Conservation (phyloP, 345 rosid genomes). For the Eucalyptus sideroxylon region DNA sequence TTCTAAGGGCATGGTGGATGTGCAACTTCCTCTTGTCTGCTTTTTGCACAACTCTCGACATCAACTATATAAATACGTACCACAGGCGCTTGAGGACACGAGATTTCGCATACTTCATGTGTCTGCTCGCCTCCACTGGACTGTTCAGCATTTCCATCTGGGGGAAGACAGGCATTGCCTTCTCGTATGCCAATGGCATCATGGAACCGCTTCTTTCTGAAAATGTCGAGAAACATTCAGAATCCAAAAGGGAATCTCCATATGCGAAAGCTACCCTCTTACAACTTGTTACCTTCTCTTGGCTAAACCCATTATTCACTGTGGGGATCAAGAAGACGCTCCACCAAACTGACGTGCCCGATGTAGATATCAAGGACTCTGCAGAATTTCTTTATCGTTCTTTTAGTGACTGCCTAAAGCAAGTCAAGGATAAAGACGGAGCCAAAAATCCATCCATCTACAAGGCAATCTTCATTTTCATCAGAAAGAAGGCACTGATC, state of each 20-base stretch:
- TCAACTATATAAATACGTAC: conserved; percentile 6
- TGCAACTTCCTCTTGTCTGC: conserved; percentile 48
- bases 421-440: conserved; percentile 33
- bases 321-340: conserved; percentile 68
- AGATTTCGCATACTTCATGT: conserved; percentile 36
- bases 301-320: conserved; percentile 77
- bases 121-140: conserved; percentile 41
- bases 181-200: conserved; percentile 4
- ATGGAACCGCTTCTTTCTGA: conserved; percentile 43
- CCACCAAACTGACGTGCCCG: conserved; percentile 57
- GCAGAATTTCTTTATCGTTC: conserved; percentile 40
- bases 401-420: conserved; percentile 37
- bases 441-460: conserved; percentile 51
- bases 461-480: conserved; percentile 43
- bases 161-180: conserved; percentile 50
- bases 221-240: conserved; percentile 9
- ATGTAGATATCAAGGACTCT: conserved; percentile 52
- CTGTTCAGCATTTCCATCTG: conserved; percentile 41
- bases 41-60: conserved; percentile 12
- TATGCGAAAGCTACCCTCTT: conserved; percentile 64
- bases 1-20: conserved; percentile 76
- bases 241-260: conserved; percentile 20
- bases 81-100: conserved; percentile 8
- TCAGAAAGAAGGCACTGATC: conserved; percentile 57
- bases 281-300: conserved; percentile 77